phyloP scores from a whole-genome alignment of 192 early-diverging fungal genomes.

The Entomortierella parvispora region DNA sequence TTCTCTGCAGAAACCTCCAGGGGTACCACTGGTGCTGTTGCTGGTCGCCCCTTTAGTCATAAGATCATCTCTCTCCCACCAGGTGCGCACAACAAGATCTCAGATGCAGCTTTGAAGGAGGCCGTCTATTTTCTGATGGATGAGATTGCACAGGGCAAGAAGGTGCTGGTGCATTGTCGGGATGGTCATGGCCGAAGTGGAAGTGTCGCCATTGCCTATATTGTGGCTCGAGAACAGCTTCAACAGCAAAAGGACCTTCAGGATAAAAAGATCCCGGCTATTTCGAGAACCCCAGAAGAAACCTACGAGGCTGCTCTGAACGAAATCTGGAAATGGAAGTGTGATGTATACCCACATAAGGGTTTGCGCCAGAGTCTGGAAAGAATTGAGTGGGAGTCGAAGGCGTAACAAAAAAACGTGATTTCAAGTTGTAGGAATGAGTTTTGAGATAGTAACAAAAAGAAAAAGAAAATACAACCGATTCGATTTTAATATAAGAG shows the following conservation, averaged over 20 bases:
- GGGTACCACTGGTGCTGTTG: too few relatives aligned
- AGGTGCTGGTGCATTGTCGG: constrained; percentile 47
- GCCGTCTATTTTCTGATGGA: constrained; percentile 26
- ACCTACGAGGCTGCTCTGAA: constrained; percentile 19
- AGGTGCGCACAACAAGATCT: constrained; percentile 33
- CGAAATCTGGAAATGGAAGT: constrained; percentile 52
- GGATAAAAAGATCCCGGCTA: background rate
- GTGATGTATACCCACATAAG: constrained; percentile 50
- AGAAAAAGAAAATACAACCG: background rate
- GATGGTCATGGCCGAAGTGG: constrained; percentile 48
- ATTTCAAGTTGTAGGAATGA: background rate
- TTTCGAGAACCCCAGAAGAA: background rate
- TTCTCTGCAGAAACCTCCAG: too few relatives aligned
- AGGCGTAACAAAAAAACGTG: background rate
- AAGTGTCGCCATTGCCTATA: constrained; percentile 36
- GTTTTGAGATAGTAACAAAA: background rate
- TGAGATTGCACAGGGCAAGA: constrained; percentile 33
- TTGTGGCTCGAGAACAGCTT: constrained; percentile 22
- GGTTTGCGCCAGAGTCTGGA: constrained; percentile 28
- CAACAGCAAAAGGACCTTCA: background rate
- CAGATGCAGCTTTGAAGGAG: constrained; percentile 35
- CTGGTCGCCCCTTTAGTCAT: constrained; percentile 23
- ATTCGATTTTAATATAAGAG: constrained; percentile 10
- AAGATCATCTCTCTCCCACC: constrained; percentile 36
- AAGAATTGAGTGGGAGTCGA: constrained; percentile 26